Percentiles rank a stretch among this genome's conserved stretches.
Evolutionary conservation across 2,329 filamentous ascomycete species (phyloP).

Genomic region (Pseudogymnoascus sp.): DNA sequence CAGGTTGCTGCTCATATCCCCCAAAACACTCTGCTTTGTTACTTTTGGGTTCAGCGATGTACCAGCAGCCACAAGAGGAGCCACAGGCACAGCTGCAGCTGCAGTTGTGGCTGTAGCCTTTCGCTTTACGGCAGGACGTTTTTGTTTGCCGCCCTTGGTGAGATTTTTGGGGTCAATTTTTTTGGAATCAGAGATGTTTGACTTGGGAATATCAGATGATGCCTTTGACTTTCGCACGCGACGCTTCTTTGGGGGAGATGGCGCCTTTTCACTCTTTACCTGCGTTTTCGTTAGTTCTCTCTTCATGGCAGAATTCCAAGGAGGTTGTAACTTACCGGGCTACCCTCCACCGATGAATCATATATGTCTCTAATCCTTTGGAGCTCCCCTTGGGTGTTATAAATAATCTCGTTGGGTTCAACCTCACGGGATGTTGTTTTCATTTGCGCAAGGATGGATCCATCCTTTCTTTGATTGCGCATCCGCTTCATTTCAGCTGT

Average conservation of each 20-base stretch:
- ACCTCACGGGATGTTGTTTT: slow-evolving; percentile 55
- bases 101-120: slow-evolving; percentile 1
- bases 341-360: slow-evolving; percentile 45
- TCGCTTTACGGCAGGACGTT: slow-evolving; percentile 16
- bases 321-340: slow-evolving; percentile 35
- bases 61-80: slow-evolving; percentile 12
- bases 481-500: slow-evolving; percentile 64
- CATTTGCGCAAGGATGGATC: slow-evolving; percentile 60
- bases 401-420: slow-evolving; percentile 56
- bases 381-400: slow-evolving; percentile 43
- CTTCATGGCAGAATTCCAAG: not conserved
- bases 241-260: slow-evolving; percentile 24
- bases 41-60: slow-evolving; percentile 10
- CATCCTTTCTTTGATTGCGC: slow-evolving; percentile 70
- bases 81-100: slow-evolving; percentile 11
- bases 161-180: slow-evolving; percentile 10
- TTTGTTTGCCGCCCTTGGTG: slow-evolving; percentile 4
- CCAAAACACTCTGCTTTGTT: not conserved
- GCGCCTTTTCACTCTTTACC: not conserved
- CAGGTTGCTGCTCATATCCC: not conserved
- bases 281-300: not conserved
- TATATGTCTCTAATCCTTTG: slow-evolving; percentile 50
- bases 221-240: slow-evolving; percentile 19
- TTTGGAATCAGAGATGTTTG: slow-evolving; percentile 20
- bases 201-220: not conserved